Base-by-base conservation (phyloP, 495 filamentous ascomycete species). In the Thermothielavioides terrestris region DNA sequence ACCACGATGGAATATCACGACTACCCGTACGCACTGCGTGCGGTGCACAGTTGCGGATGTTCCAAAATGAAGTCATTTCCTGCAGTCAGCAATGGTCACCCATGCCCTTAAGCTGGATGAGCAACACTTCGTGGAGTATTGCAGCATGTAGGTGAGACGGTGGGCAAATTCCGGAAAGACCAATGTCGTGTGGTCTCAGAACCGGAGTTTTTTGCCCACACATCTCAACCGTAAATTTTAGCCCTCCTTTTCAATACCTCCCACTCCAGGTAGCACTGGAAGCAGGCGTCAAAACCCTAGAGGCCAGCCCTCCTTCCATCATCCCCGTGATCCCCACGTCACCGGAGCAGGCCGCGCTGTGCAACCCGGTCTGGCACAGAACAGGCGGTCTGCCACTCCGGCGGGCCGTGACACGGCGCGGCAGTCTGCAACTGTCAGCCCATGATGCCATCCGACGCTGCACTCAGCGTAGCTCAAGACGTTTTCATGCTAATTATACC, bases 131-230 rank as follows among this genome's bases (percentile, higher is more conserved):
- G n/a, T n/a, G n/a, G n/a, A 31, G 12, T 35, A 9, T 31, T 28
- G n/a, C 18, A 17, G 14, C 28, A 8, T 46, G 26, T 22, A 38
- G 20, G 0, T 28, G 21, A 12, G 14, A 12, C n/a, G n/a, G 12
- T 32, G 42, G 51, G 36, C 44, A 48, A 46, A 34, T 22, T 34
- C 15, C 43, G 44, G 44, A 39, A 37, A 30, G 12, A 17, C 25
- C 1, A 5, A 14, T 21, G 47, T 15, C 20, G 30, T 14, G 22
- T 43, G 31, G 25, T 49, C 11, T 14, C 43, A 21, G 26, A 46
- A 45, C 46, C 40, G 23, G 42, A 49, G 6, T 50, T 46, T n/a
- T n/a, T 46, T 45, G 41, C 52, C 46, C 52, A 55, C 53, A 41
- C 49, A 14, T 6, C 28, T 27, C 18, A 5, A 21, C 32, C 15